Evolutionary conservation across 805 yeast species (phyloP), one percentile per base, ranked within the genome.

Genomic region (Wickerhamomyces pijperi): DNA sequence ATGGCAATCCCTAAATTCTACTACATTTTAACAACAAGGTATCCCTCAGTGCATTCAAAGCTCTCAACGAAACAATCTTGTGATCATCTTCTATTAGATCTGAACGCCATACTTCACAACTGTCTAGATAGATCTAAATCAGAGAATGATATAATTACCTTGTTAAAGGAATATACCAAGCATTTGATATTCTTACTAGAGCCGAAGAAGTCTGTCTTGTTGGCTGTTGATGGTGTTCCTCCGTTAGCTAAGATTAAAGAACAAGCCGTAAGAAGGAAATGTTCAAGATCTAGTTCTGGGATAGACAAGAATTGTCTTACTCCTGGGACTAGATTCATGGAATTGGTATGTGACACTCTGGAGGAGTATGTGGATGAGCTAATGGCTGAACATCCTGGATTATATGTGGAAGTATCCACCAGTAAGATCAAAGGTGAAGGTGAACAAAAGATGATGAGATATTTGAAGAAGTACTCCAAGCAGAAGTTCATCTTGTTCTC

Each of bases 161-260:
- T 82, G 13, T 81, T 88, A 33, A 82, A 83, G 61, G 75, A 78
- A 31, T 90, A 87, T 53, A 83, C 90, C 44, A 94, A 83, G 54
- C 94, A 83, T 57, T 64, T 92, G 41, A 83, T 88, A 50, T 74
- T 74, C 40, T 70, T 81, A 18, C 79, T 85, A 43, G 73, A 73
- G 54, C 97, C 97, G 11, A 67, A 76, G 47, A 70, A 81, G 51
- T 69, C 76, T 5, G 76, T 90, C 45, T 87, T 76, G 55, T 81
- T 90, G 90, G 97, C 97, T 2, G 80, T 90, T 49, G 97, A 90
- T 63, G 97, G 97, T 53, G 96, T 86, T 33, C 97, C 97, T 0
- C 97, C 97, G 14, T 65, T 97, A 51, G 96, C 95, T 3, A 90
- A 90, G 55, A 82, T 88, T 90, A 85, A 84, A 56, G 95, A 87